A percentile compares a stretch with the other conserved stretches of the same genome.
Evolutionary conservation across 2,329 filamentous ascomycete genomes (phyloP).

Genomic region (Ilyonectria destructans): DNA sequence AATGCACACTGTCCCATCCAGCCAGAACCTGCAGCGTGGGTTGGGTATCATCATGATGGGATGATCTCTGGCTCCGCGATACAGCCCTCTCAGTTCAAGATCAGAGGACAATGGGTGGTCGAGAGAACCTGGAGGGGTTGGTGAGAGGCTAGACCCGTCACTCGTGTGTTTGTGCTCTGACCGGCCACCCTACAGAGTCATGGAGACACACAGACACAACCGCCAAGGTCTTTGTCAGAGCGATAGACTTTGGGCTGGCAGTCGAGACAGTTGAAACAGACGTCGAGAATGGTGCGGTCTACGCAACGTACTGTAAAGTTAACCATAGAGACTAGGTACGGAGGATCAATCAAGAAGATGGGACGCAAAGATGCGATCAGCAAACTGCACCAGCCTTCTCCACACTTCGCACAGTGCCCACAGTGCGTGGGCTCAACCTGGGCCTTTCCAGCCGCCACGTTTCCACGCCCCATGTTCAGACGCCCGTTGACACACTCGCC

Average conservation of each 20-base stretch:
- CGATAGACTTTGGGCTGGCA: slow-evolving; percentile 22
- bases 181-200: slow-evolving; percentile 14
- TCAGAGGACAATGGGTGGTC: background rate
- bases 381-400: background rate
- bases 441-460: slow-evolving; percentile 47
- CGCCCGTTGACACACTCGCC: slow-evolving; percentile 40
- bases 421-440: slow-evolving; percentile 38
- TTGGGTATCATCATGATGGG: slow-evolving; percentile 32
- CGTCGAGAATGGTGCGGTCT: slow-evolving; percentile 1
- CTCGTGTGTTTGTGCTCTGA: background rate
- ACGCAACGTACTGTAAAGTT: background rate
- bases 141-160: slow-evolving; percentile 12
- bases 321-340: background rate
- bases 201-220: background rate
- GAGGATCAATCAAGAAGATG: slow-evolving; percentile 21
- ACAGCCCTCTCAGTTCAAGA: background rate
- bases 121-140: slow-evolving; percentile 23
- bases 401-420: slow-evolving; percentile 23
- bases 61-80: slow-evolving; percentile 15
- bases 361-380: slow-evolving; percentile 22
- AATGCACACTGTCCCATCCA: slow-evolving; percentile 23
- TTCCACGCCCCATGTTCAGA: slow-evolving; percentile 46
- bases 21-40: slow-evolving; percentile 30
- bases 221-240: slow-evolving; percentile 18
- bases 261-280: slow-evolving; percentile 19